Base-by-base conservation (phyloP, 805 yeast species). In the Lachancea dasiensis region DNA sequence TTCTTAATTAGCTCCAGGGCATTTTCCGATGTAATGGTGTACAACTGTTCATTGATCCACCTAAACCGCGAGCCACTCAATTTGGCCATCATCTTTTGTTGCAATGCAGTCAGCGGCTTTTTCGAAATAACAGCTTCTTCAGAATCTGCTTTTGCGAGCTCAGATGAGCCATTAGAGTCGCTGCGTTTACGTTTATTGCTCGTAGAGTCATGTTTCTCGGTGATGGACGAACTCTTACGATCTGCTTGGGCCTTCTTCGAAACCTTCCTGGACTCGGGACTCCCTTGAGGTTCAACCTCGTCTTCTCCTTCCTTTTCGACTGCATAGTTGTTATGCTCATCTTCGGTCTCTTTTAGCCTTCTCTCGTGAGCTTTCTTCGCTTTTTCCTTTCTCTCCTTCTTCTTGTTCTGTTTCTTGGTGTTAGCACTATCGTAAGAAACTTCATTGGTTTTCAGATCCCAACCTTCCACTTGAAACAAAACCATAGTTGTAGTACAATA, bases 31-130 rank as follows among this genome's bases (percentile, higher is more conserved):
- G 79, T 64, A 25, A 79, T 80, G 1, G 97, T 92, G 57, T 92
- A 92, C n/a, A 92, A 67, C 57, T 90, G 95, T 62, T 92, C 98
- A 58, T 92, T 92, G 56, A 92, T 92, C 97, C 97, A 92, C 60
- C 99, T 73, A 65, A 92, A 92, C 50, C 98, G 69, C 1, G 97
- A 86, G 0, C 99, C 99, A 2, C 94, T 77, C 28, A 92, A 72
- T 58, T 92, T 92, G 31, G 85, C 86, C 79, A 86, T 77, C 97
- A 92, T 90, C 56, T 92, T 92, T 52, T 83, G 84, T 62, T 92
- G 99, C 46, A 89, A 64, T 13, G 95, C 94, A 0, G 96, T 86
- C 38, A 89, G 63, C 31, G 78, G 75, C 25, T 60, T 53, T n/a
- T 59, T 52, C 3, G 57, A 39, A 6, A 38, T 19, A 6, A 11